phyloP scores from a whole-genome alignment of 805 yeast genomes.

The Jamesozyma jinghongensis region DNA sequence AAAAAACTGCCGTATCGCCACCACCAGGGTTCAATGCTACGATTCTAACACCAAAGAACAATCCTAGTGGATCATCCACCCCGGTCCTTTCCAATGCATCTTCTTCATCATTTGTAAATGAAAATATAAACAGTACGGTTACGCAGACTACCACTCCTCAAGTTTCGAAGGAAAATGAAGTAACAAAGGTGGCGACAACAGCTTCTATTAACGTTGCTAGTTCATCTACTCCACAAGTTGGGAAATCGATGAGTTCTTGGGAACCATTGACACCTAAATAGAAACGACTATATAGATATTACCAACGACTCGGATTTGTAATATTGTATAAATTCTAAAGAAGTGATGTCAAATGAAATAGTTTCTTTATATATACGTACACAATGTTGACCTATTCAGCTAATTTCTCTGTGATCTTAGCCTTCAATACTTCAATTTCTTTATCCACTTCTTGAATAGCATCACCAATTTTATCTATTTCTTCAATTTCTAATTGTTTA shows the following conservation, averaged over 20 bases:
- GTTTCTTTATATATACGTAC: too few relatives aligned
- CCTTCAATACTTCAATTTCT: conserved; percentile 37
- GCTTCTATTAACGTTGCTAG: too few relatives aligned
- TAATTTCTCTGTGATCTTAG: conserved; percentile 28
- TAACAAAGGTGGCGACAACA: too few relatives aligned
- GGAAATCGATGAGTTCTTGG: conserved; percentile 11
- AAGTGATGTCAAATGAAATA: too few relatives aligned
- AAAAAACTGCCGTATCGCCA: conserved; percentile 15
- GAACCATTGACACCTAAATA: conserved; percentile 15
- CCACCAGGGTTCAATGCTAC: conserved; percentile 34
- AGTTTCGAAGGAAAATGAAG: background rate
- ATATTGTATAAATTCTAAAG: too few relatives aligned
- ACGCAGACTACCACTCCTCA: background rate
- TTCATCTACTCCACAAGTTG: background rate
- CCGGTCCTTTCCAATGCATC: background rate
- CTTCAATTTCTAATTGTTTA: conserved; percentile 54
- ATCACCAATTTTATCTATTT: conserved; percentile 44
- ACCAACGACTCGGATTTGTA: too few relatives aligned
- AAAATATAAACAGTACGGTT: background rate
- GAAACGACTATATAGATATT: too few relatives aligned
- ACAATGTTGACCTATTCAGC: conserved; percentile 2
- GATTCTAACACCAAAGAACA: conserved; percentile 30
- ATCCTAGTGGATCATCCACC: conserved; percentile 4
- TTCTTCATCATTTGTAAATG: conserved; percentile 1
- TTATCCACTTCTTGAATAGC: conserved; percentile 38